A percentile compares a stretch with the other conserved stretches of the same genome.
phyloP scores from a whole-genome alignment of 1,284 basidiomycete species.

The Ceratobasidium papillatum region DNA sequence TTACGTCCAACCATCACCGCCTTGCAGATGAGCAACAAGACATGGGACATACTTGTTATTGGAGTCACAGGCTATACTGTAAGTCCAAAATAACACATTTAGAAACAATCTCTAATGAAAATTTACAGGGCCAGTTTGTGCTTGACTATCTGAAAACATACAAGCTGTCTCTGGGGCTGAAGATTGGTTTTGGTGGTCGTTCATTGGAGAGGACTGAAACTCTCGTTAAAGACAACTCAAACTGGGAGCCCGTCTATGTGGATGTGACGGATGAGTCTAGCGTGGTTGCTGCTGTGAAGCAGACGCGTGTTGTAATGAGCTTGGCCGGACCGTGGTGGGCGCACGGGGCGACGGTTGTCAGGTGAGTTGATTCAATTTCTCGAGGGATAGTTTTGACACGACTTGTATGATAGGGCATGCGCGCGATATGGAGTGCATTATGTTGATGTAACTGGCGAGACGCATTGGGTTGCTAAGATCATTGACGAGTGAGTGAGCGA shows the following conservation, averaged over 20 bases:
- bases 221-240: background rate
- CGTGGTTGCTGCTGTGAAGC: constrained; percentile 29
- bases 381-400: background rate
- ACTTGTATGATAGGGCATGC: constrained; percentile 57
- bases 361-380: background rate
- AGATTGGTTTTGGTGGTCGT: constrained; percentile 40
- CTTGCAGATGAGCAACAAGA: constrained; percentile 7
- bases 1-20: background rate
- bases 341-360: constrained; percentile 39
- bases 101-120: background rate
- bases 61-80: constrained; percentile 44
- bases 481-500: constrained; percentile 56
- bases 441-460: constrained; percentile 69
- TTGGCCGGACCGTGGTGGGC: constrained; percentile 43
- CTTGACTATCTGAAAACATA: constrained; percentile 40
- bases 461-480: constrained; percentile 62
- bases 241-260: constrained; percentile 25
- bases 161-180: constrained; percentile 16
- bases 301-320: constrained; percentile 41
- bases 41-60: constrained; percentile 40
- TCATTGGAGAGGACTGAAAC: constrained; percentile 28
- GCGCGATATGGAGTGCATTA: constrained; percentile 66
- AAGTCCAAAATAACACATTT: background rate
- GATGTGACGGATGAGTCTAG: constrained; percentile 41
- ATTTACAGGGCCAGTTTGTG: constrained; percentile 39